Conservation (phyloP, 257 asterid genomes). For the Solanum pimpinellifolium region DNA sequence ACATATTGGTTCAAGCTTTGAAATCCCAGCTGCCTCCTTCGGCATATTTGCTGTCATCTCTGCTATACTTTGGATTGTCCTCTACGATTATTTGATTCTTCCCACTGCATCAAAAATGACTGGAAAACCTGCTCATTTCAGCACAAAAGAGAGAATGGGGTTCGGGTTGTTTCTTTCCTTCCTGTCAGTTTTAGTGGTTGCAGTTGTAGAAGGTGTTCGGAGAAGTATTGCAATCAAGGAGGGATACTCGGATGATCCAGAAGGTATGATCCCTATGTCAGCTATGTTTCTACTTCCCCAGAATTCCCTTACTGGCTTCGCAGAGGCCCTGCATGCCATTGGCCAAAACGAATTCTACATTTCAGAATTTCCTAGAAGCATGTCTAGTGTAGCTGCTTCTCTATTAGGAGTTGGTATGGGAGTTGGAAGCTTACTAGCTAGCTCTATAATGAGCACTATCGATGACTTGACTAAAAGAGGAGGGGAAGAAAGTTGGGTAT, state of each 20-base stretch:
- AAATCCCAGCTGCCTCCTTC: slow-evolving; percentile 69
- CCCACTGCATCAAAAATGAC: slow-evolving; percentile 45
- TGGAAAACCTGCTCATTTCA: slow-evolving; percentile 25
- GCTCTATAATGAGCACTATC: slow-evolving; percentile 32
- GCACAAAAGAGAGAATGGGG: slow-evolving; percentile 54
- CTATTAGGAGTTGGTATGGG: slow-evolving; percentile 26
- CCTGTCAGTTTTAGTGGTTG: slow-evolving; percentile 31
- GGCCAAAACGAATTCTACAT: slow-evolving; percentile 59
- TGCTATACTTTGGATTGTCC: slow-evolving; percentile 34
- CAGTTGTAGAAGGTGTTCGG: slow-evolving; percentile 39
- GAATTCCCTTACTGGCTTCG: slow-evolving; percentile 38
- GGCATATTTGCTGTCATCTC: slow-evolving; percentile 24
- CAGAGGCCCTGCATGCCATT: slow-evolving; percentile 39
- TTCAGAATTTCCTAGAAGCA: slow-evolving; percentile 51
- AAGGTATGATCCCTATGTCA: slow-evolving; percentile 19
- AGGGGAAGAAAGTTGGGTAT: slow-evolving; percentile 55
- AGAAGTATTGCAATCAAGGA: slow-evolving; percentile 11
- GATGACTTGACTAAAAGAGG: slow-evolving; percentile 22
- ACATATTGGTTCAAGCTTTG: slow-evolving; percentile 28
- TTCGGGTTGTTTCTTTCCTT: slow-evolving; percentile 44
- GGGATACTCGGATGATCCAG: slow-evolving; percentile 7
- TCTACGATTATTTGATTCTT: slow-evolving; percentile 44
- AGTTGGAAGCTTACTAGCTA: slow-evolving; percentile 37
- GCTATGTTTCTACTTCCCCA: slow-evolving; percentile 73
- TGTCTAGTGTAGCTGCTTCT: slow-evolving; percentile 59